Conservation (phyloP, 208 protist species). For the Kentomonas sorsogonicus region DNA sequence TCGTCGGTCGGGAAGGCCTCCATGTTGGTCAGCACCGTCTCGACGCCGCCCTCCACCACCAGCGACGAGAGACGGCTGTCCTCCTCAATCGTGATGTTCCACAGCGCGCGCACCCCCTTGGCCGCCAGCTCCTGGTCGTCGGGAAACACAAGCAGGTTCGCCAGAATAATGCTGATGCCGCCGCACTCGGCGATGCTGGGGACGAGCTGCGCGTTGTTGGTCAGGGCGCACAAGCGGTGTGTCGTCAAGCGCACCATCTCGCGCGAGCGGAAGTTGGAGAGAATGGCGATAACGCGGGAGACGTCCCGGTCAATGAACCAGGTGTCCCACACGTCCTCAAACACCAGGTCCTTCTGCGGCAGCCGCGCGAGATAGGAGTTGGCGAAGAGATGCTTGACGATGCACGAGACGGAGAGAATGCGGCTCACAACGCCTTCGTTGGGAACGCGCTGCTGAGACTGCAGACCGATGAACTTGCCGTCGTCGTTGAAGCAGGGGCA, state of each 20-base stretch:
- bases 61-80: slow-evolving; percentile 32
- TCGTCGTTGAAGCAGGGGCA: slow-evolving; percentile 87
- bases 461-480: slow-evolving; percentile 77
- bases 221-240: slow-evolving; percentile 63
- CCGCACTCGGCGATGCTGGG: slow-evolving; percentile 42
- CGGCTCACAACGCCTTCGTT: slow-evolving; percentile 75
- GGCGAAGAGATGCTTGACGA: slow-evolving; percentile 89
- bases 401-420: slow-evolving; percentile 68
- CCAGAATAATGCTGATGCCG: slow-evolving; percentile 57
- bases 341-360: slow-evolving; percentile 37
- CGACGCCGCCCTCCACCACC: slow-evolving; percentile 36
- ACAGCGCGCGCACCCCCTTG: slow-evolving; percentile 64
- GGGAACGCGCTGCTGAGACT: slow-evolving; percentile 66
- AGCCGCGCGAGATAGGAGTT: slow-evolving; percentile 74
- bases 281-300: slow-evolving; percentile 61
- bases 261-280: slow-evolving; percentile 68
- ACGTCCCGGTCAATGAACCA: slow-evolving; percentile 81
- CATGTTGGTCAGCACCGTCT: slow-evolving; percentile 50
- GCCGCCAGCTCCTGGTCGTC: slow-evolving; percentile 49
- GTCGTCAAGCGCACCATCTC: slow-evolving; percentile 53
- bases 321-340: slow-evolving; percentile 84
- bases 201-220: slow-evolving; percentile 33
- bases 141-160: slow-evolving; percentile 43
- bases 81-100: slow-evolving; percentile 74
- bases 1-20: slow-evolving; percentile 54